Base-by-base conservation (phyloP, 2,329 filamentous ascomycete genomes). In the Paraphaeosphaeria sporulosa region DNA sequence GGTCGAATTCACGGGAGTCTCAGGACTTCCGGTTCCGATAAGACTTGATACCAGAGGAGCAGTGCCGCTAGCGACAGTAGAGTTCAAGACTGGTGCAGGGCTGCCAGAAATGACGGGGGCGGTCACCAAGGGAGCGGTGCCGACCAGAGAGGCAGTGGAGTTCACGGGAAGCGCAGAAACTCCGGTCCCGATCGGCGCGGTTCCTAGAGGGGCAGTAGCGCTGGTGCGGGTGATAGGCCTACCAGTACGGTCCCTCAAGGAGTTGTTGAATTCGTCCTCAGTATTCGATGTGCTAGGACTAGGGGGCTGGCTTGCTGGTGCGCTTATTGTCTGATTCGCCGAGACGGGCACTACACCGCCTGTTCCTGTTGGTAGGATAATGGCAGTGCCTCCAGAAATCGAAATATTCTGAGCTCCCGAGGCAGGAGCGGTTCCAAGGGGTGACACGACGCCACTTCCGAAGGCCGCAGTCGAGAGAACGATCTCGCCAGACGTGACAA, bases 381-480 rank as follows among this genome's bases (percentile, higher is more conserved):
- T 25, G 1, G 43, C 51, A n/a, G 58, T 62, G 4, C 13, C 60
- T 30, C 60, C 58, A n/a, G 54, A 57, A 13, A 50, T 21, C 7
- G 58, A 36, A 23, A 64, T 25, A 21, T 62, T 57, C n/a, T 44
- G 43, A n/a, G 40, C 44, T 21, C 55, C 58, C 25, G 58, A 63
- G 3, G 61, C 55, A 12, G 57, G 44, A 19, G 17, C 59, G 7
- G 55, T 61, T 10, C 38, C 54, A 32, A 42, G 21, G 4, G 64
- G 61, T 8, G 54, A 55, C 25, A 65, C 57, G 12, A 58, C 38
- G 5, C 65, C 64, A 40, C 25, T 53, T 6, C 53, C 57, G 2
- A 58, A 66, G 23, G 61, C 62, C 0, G 59, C 64, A 38, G 51
- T 56, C 1, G 50, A 53, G 4, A 55, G 44, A 23, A 44, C 54